Percentiles rank a stretch among this genome's conserved stretches.
phyloP scores from a whole-genome alignment of 2,329 filamentous ascomycete species.

The Ceratocystiopsis brevicomis region DNA sequence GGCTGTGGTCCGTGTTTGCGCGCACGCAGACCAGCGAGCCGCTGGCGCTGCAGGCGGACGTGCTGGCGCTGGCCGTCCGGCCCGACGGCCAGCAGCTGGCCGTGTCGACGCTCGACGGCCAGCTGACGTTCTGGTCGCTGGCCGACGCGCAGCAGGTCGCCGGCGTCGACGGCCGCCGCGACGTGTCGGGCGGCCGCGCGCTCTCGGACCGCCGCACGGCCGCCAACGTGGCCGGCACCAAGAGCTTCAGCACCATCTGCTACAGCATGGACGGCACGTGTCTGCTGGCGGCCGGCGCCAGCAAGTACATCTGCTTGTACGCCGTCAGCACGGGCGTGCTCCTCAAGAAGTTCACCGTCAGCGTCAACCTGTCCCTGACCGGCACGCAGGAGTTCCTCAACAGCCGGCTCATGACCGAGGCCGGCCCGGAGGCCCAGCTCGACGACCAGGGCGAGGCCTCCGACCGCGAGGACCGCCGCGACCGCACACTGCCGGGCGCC shows the following conservation, averaged over 20 bases:
- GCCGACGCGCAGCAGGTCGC: constrained; percentile 72
- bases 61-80: constrained; percentile 68
- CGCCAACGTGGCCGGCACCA: constrained; percentile 76
- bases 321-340: constrained; percentile 84
- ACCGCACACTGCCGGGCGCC: constrained; percentile 63
- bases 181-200: constrained; percentile 83
- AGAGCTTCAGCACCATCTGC: constrained; percentile 69
- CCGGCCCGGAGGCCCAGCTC: constrained; percentile 64
- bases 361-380: constrained; percentile 83
- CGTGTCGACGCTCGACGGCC: constrained; percentile 81
- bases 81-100: constrained; percentile 85
- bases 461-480: constrained; percentile 69
- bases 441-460: constrained; percentile 79
- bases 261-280: constrained; percentile 90
- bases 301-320: constrained; percentile 96
- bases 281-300: constrained; percentile 78
- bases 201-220: constrained; percentile 75
- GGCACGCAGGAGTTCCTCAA: constrained; percentile 96
- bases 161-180: constrained; percentile 73
- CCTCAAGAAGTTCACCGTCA: constrained; percentile 89
- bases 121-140: constrained; percentile 87
- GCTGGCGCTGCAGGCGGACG: constrained; percentile 76
- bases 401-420: constrained; percentile 79
- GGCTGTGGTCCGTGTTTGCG: constrained; percentile 90
- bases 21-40: constrained; percentile 91